Evolutionary conservation across 2,329 filamentous ascomycete genomes (phyloP).

Genomic region (Arthrobotrys pseudoclavata): DNA sequence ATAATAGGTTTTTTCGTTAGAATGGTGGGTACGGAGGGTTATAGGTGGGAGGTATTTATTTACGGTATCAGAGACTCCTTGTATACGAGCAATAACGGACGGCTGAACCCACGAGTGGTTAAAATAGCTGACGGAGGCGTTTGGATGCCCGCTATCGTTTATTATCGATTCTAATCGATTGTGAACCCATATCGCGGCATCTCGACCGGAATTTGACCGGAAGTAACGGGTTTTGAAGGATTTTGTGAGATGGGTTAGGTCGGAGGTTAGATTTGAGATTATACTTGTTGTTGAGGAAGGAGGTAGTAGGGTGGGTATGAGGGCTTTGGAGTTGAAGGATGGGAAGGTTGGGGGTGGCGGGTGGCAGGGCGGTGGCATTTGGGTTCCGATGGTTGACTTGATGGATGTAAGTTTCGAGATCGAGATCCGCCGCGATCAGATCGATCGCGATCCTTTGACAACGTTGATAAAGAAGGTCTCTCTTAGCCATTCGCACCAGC

Average conservation of each 20-base stretch:
- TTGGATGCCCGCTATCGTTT: not conserved
- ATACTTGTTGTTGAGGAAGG: not conserved
- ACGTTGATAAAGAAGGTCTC: no score
- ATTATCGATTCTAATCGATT: constrained; percentile 4
- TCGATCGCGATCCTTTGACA: no score
- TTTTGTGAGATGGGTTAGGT: constrained; percentile 28
- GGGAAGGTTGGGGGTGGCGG: not conserved
- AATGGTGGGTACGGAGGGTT: not conserved
- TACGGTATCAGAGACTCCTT: constrained; percentile 69
- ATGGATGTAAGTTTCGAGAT: no score
- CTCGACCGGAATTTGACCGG: constrained; percentile 23
- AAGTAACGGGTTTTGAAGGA: constrained; percentile 53
- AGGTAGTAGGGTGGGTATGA: not conserved
- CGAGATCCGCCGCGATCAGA: no score
- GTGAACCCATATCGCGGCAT: constrained; percentile 43
- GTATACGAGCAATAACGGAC: constrained; percentile 89
- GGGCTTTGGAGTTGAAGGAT: not conserved
- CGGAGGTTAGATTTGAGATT: not conserved
- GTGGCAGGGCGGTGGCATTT: not conserved
- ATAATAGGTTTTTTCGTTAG: not conserved
- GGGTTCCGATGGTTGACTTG: not conserved
- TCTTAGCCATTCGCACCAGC: no score
- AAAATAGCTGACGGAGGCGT: constrained; percentile 72
- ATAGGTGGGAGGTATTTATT: not conserved
- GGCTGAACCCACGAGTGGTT: constrained; percentile 87